These are phyloP conservation scores for Apiospora rasikravindrae DNA, from an alignment of 2,329 filamentous ascomycete species.

Conservation along the genomic window DNA sequence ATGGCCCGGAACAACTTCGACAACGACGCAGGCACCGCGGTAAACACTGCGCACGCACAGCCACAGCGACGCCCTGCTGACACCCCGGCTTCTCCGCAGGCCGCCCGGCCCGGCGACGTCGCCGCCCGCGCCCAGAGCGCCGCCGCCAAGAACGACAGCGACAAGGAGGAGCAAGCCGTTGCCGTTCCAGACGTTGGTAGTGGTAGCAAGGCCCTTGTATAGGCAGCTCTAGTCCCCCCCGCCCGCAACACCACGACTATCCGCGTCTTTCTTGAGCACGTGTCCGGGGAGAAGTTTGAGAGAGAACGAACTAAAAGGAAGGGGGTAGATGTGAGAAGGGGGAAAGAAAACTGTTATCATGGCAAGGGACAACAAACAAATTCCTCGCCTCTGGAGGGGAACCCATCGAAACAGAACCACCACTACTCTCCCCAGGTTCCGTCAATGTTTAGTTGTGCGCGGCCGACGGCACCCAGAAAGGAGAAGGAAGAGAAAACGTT, in stretches of 20 bases:
- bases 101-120: neutral
- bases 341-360: too few species aligned
- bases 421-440: neutral
- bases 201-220: neutral
- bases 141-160: neutral
- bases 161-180: neutral
- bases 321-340: too few species aligned
- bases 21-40: too few species aligned
- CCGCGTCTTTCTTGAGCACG: neutral
- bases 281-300: neutral
- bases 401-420: neutral
- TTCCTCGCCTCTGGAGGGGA: neutral
- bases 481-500: neutral
- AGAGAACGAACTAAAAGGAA: fast-evolving
- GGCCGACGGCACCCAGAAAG: too few species aligned
- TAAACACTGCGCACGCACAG: too few species aligned
- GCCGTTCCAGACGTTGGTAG: neutral
- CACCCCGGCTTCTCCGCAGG: neutral
- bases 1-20: too few species aligned
- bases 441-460: neutral
- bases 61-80: neutral
- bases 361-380: too few species aligned
- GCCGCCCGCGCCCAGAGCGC: neutral
- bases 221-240: too few species aligned
- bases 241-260: neutral